Evolutionary conservation across 2,329 filamentous ascomycete species (phyloP).

Genomic region (Alternaria arborescens): DNA sequence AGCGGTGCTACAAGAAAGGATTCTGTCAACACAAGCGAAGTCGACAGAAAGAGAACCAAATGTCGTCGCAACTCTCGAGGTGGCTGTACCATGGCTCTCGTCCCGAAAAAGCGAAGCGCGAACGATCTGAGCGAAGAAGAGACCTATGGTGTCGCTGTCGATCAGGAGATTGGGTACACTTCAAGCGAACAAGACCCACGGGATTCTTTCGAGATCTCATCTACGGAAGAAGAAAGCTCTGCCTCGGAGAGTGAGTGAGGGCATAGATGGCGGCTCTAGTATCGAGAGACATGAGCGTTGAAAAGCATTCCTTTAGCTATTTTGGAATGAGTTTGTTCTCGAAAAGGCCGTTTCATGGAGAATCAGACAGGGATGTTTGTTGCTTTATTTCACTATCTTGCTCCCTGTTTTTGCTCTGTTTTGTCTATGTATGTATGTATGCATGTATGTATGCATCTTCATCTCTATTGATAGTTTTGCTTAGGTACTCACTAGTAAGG

Average conservation of each 20-base stretch:
- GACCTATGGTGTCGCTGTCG: background rate
- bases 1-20: background rate
- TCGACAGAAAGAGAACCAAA: background rate
- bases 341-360: background rate
- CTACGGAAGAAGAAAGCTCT: conserved; percentile 14
- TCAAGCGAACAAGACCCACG: background rate
- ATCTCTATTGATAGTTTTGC: too few relatives aligned
- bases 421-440: background rate
- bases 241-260: conserved; percentile 25
- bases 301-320: background rate
- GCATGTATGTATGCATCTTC: background rate
- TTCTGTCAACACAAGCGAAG: background rate
- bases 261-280: background rate
- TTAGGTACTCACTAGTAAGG: too few relatives aligned
- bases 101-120: background rate
- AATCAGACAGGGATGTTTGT: background rate
- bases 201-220: background rate
- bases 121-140: background rate
- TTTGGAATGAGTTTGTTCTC: background rate
- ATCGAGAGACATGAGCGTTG: background rate
- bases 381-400: background rate
- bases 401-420: background rate
- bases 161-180: background rate
- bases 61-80: background rate
- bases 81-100: background rate